A percentile compares a stretch with the other conserved stretches of the same genome.
phyloP scores from a whole-genome alignment of 306 rosid genomes.

The Dicorynia guianensis region DNA sequence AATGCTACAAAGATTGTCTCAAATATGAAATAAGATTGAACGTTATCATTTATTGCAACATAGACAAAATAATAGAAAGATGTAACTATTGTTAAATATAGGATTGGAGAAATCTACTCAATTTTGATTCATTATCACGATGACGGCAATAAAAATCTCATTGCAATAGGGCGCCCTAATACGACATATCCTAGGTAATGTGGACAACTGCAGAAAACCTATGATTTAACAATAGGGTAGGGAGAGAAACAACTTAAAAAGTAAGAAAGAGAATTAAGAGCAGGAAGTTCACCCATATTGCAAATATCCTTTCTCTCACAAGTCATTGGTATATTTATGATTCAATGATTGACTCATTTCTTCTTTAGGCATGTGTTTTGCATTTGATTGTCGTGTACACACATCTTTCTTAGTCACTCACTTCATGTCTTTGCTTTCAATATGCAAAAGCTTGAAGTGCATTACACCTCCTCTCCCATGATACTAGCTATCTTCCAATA shows the following conservation, averaged over 20 bases:
- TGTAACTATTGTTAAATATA: not conserved
- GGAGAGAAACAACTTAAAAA: not conserved
- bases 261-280: not conserved
- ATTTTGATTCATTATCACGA: conserved; percentile 81
- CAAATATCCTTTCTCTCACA: conserved; percentile 58
- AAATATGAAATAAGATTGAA: conserved; percentile 19
- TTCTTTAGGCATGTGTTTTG: conserved; percentile 38
- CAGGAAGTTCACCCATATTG: conserved; percentile 61
- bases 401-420: conserved; percentile 44
- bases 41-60: conserved; percentile 12
- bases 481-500: conserved; percentile 36
- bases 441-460: conserved; percentile 50
- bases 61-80: not conserved
- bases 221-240: not conserved
- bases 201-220: conserved; percentile 61
- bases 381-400: conserved; percentile 38
- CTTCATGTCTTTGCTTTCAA: conserved; percentile 49
- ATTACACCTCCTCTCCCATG: conserved; percentile 59
- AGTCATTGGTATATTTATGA: conserved; percentile 23
- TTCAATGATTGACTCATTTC: conserved; percentile 40
- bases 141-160: conserved; percentile 82
- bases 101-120: conserved; percentile 28
- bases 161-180: conserved; percentile 91
- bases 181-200: conserved; percentile 76
- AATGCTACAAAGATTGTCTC: not conserved